phyloP scores from a whole-genome alignment of 352 stramenopile species.

The Globisporangium polare region DNA sequence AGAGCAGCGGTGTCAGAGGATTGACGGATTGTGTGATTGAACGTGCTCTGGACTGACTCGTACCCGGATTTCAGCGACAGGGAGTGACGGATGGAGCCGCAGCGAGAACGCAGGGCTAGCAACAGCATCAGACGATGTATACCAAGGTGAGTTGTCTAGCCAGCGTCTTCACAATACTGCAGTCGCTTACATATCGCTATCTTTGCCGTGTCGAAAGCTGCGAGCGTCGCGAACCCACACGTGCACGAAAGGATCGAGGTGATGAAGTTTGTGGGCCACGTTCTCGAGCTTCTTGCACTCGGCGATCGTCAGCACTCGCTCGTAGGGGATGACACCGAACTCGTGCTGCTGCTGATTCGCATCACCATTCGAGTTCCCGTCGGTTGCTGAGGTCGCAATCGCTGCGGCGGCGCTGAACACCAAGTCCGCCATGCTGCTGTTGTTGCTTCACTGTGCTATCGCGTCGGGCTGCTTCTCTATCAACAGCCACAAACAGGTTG shows the following conservation, averaged over 20 bases:
- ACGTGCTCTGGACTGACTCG: background rate
- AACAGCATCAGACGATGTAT: background rate
- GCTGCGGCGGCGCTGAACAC: slow-evolving; percentile 6
- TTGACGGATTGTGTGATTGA: background rate
- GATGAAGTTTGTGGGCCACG: slow-evolving; percentile 20
- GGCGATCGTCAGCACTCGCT: slow-evolving; percentile 33
- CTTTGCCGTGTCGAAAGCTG: slow-evolving; percentile 37
- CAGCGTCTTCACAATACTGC: background rate
- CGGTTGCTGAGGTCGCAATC: background rate
- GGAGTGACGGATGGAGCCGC: slow-evolving; percentile 35
- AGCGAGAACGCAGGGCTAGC: slow-evolving; percentile 34
- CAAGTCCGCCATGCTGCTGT: slow-evolving; percentile 3
- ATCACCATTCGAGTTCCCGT: background rate
- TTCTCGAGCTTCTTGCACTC: slow-evolving; percentile 37
- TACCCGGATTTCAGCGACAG: slow-evolving; percentile 44
- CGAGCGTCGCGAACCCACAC: slow-evolving; percentile 61
- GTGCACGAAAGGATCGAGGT: slow-evolving; percentile 37
- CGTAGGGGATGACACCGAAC: slow-evolving; percentile 28
- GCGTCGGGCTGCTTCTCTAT: background rate
- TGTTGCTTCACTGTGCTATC: background rate
- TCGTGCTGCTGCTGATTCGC: background rate
- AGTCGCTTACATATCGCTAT: slow-evolving; percentile 32
- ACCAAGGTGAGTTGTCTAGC: background rate
- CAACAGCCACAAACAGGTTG: background rate
- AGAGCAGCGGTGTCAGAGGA: background rate